Conservation (phyloP, 1,284 basidiomycete genomes). For the Boletus smithii region DNA sequence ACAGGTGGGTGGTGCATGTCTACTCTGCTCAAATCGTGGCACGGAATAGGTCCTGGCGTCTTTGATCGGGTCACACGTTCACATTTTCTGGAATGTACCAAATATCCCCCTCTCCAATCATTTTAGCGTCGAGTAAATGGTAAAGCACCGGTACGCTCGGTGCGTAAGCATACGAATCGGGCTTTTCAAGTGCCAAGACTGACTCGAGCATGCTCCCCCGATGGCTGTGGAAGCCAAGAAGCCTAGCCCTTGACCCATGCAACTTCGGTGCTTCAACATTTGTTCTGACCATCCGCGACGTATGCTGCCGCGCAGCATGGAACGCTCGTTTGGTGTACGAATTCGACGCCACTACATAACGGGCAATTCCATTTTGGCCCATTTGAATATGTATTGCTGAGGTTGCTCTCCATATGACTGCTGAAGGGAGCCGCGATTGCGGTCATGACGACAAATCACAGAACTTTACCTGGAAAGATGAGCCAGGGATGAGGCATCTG, state of each 20-base stretch:
- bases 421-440: conserved; percentile 12
- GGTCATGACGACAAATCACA: conserved; percentile 29
- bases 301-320: conserved; percentile 25
- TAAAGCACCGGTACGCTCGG: conserved; percentile 20
- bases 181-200: conserved; percentile 19
- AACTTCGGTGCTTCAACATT: conserved; percentile 16
- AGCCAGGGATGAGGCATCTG: no score
- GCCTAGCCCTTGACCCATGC: conserved; percentile 32
- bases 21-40: conserved; percentile 13
- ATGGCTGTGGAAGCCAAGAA: conserved; percentile 18
- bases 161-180: conserved; percentile 22
- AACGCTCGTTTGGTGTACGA: conserved; percentile 22
- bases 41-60: conserved; percentile 13
- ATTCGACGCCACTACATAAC: conserved; percentile 28
- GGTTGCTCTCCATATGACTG: conserved; percentile 10
- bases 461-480: conserved; percentile 19
- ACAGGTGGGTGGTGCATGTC: conserved; percentile 30
- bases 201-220: conserved; percentile 1
- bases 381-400: conserved; percentile 23
- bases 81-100: conserved; percentile 26
- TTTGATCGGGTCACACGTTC: conserved; percentile 30
- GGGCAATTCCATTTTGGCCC: conserved; percentile 15
- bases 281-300: conserved; percentile 8
- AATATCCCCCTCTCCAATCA: conserved; percentile 10
- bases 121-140: conserved; percentile 16